phyloP scores from a whole-genome alignment of 805 yeast species.

The Candida cerambycidarum region DNA sequence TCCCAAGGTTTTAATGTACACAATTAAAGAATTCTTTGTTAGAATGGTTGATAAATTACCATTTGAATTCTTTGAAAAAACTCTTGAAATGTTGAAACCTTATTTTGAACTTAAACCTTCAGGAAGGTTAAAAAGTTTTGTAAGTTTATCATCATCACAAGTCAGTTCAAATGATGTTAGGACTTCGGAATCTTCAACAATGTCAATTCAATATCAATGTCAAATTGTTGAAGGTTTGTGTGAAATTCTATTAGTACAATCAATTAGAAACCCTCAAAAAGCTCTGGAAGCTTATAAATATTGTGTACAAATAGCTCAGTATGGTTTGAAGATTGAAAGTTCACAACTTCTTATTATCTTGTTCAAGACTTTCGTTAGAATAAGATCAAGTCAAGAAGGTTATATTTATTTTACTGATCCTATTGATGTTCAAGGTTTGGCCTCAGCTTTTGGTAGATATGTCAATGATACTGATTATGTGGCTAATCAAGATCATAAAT shows the following conservation, averaged over 20 bases:
- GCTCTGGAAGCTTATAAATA: slow-evolving; percentile 29
- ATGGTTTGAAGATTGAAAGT: slow-evolving; percentile 34
- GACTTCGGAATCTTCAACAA: background rate
- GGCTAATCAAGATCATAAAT: slow-evolving; percentile 27
- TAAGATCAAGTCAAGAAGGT: slow-evolving; percentile 49
- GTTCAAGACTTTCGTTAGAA: slow-evolving; percentile 52
- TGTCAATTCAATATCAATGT: slow-evolving; percentile 15
- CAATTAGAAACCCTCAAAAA: slow-evolving; percentile 22
- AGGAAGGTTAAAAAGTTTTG: slow-evolving; percentile 27
- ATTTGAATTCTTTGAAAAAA: slow-evolving; percentile 4
- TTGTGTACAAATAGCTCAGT: slow-evolving; percentile 36
- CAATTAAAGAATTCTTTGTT: slow-evolving; percentile 26
- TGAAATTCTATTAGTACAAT: slow-evolving; percentile 24
- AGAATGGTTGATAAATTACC: slow-evolving; percentile 12
- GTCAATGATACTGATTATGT: slow-evolving; percentile 25
- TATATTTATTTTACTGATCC: slow-evolving; percentile 52
- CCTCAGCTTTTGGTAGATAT: slow-evolving; percentile 58
- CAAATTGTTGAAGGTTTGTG: slow-evolving; percentile 26
- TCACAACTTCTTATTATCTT: slow-evolving; percentile 44
- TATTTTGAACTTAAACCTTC: slow-evolving; percentile 12
- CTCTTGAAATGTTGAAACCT: slow-evolving; percentile 14
- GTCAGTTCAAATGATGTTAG: slow-evolving; percentile 14
- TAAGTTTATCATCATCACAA: slow-evolving; percentile 23
- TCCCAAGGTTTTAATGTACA: slow-evolving; percentile 28
- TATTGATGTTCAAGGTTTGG: slow-evolving; percentile 63